phyloP scores from a whole-genome alignment of 257 asterid species.

The Capsicum chinense region DNA sequence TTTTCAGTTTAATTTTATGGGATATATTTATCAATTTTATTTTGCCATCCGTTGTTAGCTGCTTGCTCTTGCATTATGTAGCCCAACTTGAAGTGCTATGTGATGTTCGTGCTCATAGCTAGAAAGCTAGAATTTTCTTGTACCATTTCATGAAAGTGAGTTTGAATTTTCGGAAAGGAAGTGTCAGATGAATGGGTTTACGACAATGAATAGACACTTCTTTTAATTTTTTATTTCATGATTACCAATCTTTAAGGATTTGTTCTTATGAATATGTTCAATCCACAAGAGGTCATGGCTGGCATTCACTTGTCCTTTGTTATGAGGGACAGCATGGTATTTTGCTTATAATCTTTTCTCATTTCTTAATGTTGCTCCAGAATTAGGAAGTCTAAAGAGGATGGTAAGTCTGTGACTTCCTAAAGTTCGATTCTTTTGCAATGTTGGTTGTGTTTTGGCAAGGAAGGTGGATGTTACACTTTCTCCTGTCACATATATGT shows the following conservation, averaged over 20 bases:
- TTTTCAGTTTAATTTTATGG: not conserved
- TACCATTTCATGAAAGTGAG: not conserved
- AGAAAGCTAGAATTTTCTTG: slow-evolving; percentile 6
- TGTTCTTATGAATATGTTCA: not conserved
- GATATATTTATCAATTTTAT: slow-evolving; percentile 1
- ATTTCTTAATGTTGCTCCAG: not conserved
- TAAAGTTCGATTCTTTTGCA: not conserved
- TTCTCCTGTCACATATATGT: not conserved
- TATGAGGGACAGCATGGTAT: not conserved
- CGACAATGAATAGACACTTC: not conserved
- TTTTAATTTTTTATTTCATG: not conserved
- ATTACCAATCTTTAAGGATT: slow-evolving; percentile 4
- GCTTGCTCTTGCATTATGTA: slow-evolving; percentile 23
- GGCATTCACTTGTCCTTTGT: not conserved
- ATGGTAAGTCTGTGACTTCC: slow-evolving; percentile 8
- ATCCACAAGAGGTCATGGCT: slow-evolving; percentile 14
- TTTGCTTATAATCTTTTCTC: not conserved
- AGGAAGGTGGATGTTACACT: not conserved
- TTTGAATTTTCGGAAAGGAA: not conserved
- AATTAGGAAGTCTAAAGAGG: slow-evolving; percentile 22
- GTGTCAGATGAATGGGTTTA: not conserved
- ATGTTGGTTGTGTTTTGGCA: slow-evolving; percentile 8
- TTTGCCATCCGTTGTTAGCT: slow-evolving; percentile 19
- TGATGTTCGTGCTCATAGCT: slow-evolving; percentile 5
- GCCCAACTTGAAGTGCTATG: not conserved